Evolutionary conservation across 306 rosid genomes (phyloP).

Genomic region (Cucumis hystrix): DNA sequence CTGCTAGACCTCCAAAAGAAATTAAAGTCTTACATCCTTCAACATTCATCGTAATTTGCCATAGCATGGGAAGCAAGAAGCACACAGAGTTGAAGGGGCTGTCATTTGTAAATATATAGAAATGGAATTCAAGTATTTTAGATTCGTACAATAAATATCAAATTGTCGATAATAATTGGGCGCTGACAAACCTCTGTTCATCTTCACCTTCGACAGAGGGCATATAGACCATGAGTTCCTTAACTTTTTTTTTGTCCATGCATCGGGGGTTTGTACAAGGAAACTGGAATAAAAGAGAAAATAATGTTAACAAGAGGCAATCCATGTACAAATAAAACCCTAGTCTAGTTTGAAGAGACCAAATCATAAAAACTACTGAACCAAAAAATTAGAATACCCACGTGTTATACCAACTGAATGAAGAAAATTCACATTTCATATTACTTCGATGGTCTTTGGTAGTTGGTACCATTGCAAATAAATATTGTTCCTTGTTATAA

Average conservation of each 20-base stretch:
- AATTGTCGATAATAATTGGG: slow-evolving; percentile 4
- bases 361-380: not conserved
- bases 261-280: slow-evolving; percentile 82
- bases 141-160: not conserved
- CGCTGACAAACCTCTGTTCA: slow-evolving; percentile 54
- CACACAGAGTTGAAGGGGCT: slow-evolving; percentile 73
- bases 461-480: not conserved
- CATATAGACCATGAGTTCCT: slow-evolving; percentile 60
- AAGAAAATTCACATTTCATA: not conserved
- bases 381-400: not conserved
- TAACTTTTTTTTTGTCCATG: slow-evolving; percentile 72
- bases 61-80: slow-evolving; percentile 82
- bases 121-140: not conserved
- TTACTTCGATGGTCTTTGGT: not conserved
- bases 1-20: slow-evolving; percentile 54
- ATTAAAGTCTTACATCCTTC: slow-evolving; percentile 63
- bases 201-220: slow-evolving; percentile 76
- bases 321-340: not conserved
- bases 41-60: slow-evolving; percentile 59
- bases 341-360: not conserved
- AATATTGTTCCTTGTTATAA: too few species aligned
- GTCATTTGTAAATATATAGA: slow-evolving; percentile 18
- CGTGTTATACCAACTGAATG: not conserved
- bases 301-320: not conserved
- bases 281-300: slow-evolving; percentile 38